Evolutionary conservation across 768 basidiomycete species (phyloP), one percentile per base, ranked within the genome.

Genomic region (Tephrocybe sp.): DNA sequence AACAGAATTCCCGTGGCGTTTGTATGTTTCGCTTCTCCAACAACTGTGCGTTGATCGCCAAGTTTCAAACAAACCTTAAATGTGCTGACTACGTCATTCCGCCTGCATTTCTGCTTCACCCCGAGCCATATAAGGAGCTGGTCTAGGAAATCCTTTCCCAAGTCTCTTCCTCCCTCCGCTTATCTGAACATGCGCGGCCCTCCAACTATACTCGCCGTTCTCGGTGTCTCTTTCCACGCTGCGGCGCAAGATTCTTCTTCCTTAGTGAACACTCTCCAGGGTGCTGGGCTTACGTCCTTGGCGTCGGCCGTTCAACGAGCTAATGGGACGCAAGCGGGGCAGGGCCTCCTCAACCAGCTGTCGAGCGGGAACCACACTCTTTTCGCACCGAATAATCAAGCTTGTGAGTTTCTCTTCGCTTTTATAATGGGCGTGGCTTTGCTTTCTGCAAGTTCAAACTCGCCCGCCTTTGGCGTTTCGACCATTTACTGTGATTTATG

Each of bases 381-480:
- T 3, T 60, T 60, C 18, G 61, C 61, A 12, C 61, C 61, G 14
- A 54, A 62, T 38, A 60, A 62, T 21, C 48, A 46, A 44, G 61
- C 61, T 6, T 62, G 61, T 58, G 18, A 55, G 61, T 59, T n/a
- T 15, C 21, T 53, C 14, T 23, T 8, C 8, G 42, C 32, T 3
- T 15, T 34, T 36, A 49, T 48, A 32, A 40, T 38, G n/a, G n/a
- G 24, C 24, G 12, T 15, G 20, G 15, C 2, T 43, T 26, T 32
- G 8, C 26, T 33, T 11, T 18, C 20, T 3, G 30, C n/a, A 21
- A 32, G 26, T 30, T 33, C n/a, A 32, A 28, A 4, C 45, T 12
- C 4, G 28, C 7, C 28, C 7, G 28, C 7, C 7, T 6, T 6
- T 30, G 7, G 34, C 15, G 34, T 12, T 36, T 10, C 15, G 8